Base-by-base conservation (phyloP, 257 asterid genomes). In the Gentiana dahurica region DNA sequence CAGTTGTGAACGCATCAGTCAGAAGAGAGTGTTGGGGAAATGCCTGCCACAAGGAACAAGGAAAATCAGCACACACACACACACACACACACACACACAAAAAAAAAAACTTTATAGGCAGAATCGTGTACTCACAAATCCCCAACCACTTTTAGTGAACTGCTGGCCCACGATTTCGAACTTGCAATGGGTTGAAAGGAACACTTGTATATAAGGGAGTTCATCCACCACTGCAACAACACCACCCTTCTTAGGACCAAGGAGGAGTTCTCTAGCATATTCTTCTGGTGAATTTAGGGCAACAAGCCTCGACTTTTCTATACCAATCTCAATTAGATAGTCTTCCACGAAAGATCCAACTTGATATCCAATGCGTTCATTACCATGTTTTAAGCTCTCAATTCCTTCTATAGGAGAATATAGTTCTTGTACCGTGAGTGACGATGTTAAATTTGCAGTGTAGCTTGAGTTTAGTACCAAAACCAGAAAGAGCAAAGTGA, bases 171-270 rank as follows among this genome's bases (percentile, higher is more conserved):
- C 73, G 55, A 75, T 77, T 54, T 83, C 78, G 69, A 76, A 84
- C 34, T 73, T 71, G 59, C 72, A 67, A 41, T 75, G 81, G 66
- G 51, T 79, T 47, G 85, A 68, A 65, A 84, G 61, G 66, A 84
- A 84, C 45, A 75, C 63, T 62, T 81, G 79, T 2, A 84, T 50
- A 45, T 81, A 84, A 2, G 87, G 87, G 45, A 62, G 78, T 62
- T 84, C 94, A 62, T 84, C 94, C 12, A 84, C 83, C 49, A 84
- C 73, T 13, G 89, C 94, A 54, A 81, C 79, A 51, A 84, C 89
- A 12, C 94, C 94, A 12, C 85, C 85, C 2, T 73, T 62, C 49
- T 36, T 57, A 0, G 89, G 85, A 64, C 89, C 89, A 4, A 49
- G 70, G 66, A 60, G 69, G 39, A 84, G 68, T 24, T 77, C 83